Conservation (phyloP, 2,329 filamentous ascomycete species). For the Exophiala sideris region DNA sequence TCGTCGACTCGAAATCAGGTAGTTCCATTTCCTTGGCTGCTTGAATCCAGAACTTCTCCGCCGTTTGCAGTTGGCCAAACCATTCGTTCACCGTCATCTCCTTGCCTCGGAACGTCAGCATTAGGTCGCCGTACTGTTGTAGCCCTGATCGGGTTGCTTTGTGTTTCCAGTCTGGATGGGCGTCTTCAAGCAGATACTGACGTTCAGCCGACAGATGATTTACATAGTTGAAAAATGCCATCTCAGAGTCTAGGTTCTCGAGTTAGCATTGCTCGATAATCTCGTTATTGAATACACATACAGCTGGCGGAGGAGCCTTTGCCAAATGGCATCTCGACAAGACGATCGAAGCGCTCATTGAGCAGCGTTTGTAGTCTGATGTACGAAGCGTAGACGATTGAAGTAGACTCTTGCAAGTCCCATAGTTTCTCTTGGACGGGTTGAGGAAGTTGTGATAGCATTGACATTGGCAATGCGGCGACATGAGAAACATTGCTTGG, state of each 20-base stretch:
- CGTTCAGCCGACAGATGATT: slow-evolving; percentile 23
- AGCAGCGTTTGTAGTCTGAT: slow-evolving; percentile 19
- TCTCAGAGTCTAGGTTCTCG: slow-evolving; percentile 17
- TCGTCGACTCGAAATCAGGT: slow-evolving; percentile 23
- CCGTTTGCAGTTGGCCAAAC: slow-evolving; percentile 17
- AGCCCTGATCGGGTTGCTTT: slow-evolving; percentile 22
- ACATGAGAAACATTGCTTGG: slow-evolving; percentile 21
- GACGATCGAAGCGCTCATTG: slow-evolving; percentile 23
- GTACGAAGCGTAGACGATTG: slow-evolving; percentile 26
- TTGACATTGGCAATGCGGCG: slow-evolving; percentile 20
- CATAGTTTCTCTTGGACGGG: slow-evolving; percentile 20
- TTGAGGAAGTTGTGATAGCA: slow-evolving; percentile 22
- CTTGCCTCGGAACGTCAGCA: slow-evolving; percentile 18
- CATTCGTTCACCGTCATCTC: slow-evolving; percentile 20
- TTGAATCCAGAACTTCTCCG: slow-evolving; percentile 17
- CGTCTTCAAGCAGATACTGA: slow-evolving; percentile 22
- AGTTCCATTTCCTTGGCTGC: slow-evolving; percentile 16
- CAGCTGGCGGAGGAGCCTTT: slow-evolving; percentile 4
- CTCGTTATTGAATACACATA: slow-evolving; percentile 8
- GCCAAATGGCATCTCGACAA: slow-evolving; percentile 15
- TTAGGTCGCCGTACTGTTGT: slow-evolving; percentile 10
- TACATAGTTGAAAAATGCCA: slow-evolving; percentile 24
- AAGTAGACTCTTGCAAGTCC: slow-evolving; percentile 25
- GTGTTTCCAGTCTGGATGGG: slow-evolving; percentile 25
- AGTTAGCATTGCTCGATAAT: slow-evolving; percentile 1